Evolutionary conservation across 2,329 filamentous ascomycete species (phyloP).

Genomic region (Acephala macrosclerotiorum): DNA sequence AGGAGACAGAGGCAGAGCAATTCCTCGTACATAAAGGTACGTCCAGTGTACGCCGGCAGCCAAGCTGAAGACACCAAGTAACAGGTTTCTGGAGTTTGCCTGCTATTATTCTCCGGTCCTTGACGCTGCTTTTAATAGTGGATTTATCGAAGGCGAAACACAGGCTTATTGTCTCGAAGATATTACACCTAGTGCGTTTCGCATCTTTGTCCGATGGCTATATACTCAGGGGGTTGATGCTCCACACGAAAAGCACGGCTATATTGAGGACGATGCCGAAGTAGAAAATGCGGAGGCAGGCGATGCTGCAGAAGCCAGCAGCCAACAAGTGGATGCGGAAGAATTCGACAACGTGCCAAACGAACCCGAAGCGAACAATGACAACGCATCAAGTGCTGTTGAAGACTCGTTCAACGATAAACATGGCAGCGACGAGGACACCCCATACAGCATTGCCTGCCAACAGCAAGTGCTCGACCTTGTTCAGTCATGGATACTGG

Average conservation of each 20-base stretch:
- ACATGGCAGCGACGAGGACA: not conserved
- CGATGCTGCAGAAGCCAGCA: no score
- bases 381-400: no score
- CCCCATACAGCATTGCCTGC: not conserved
- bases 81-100: not conserved
- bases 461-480: not conserved
- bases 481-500: not conserved
- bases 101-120: not conserved
- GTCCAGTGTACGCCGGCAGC: no score
- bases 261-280: not conserved
- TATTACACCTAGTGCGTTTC: not conserved
- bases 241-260: not conserved
- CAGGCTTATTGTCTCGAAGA: not conserved
- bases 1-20: not conserved
- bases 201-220: not conserved
- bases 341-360: no score
- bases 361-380: no score
- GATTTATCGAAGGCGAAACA: not conserved
- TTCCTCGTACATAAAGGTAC: not conserved
- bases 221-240: not conserved
- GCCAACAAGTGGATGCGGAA: no score
- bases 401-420: not conserved
- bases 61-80: no score
- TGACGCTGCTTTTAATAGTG: not conserved
- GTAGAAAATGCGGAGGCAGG: no score